Percentiles rank a stretch among this genome's conserved stretches.
phyloP scores from a whole-genome alignment of 345 rosid species.

The Arabis alpina region DNA sequence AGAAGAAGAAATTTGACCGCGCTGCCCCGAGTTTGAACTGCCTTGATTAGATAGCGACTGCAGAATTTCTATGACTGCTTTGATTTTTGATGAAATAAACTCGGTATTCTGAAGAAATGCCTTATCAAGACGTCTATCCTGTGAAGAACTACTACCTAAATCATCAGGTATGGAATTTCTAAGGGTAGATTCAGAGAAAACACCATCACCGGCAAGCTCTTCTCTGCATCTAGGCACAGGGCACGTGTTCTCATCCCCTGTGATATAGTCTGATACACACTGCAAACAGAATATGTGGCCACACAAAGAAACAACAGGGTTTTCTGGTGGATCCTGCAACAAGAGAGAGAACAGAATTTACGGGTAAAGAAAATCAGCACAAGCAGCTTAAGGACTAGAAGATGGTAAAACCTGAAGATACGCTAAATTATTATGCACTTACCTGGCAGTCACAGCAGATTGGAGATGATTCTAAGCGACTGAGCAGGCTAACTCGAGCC shows the following conservation, averaged over 20 bases:
- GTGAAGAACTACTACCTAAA: conserved; percentile 46
- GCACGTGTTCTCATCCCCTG: conserved; percentile 83
- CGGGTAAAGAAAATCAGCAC: conserved; percentile 7
- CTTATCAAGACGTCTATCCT: conserved; percentile 47
- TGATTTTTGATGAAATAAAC: conserved; percentile 77
- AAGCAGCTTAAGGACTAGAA: conserved; percentile 7
- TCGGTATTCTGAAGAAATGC: conserved; percentile 55
- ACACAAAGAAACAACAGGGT: conserved; percentile 84
- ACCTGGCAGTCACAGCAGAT: conserved; percentile 72
- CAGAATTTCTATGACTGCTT: conserved; percentile 70
- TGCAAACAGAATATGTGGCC: conserved; percentile 91
- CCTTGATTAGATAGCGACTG: conserved; percentile 49
- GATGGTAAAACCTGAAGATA: conserved; percentile 25
- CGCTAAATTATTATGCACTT: conserved; percentile 44
- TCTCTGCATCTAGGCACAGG: conserved; percentile 70
- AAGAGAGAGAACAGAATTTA: conserved; percentile 33
- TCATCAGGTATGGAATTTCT: conserved; percentile 54
- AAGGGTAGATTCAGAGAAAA: conserved; percentile 78
- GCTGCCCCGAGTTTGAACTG: conserved; percentile 43
- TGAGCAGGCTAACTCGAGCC: conserved; percentile 53
- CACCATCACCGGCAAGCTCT: conserved; percentile 70
- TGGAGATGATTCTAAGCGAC: conserved; percentile 57
- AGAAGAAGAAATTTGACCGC: conserved; percentile 44
- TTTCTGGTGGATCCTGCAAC: conserved; percentile 92
- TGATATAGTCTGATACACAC: conserved; percentile 76